Conservation (phyloP, 768 basidiomycete genomes). For the Trichaptum fuscoviolaceum region DNA sequence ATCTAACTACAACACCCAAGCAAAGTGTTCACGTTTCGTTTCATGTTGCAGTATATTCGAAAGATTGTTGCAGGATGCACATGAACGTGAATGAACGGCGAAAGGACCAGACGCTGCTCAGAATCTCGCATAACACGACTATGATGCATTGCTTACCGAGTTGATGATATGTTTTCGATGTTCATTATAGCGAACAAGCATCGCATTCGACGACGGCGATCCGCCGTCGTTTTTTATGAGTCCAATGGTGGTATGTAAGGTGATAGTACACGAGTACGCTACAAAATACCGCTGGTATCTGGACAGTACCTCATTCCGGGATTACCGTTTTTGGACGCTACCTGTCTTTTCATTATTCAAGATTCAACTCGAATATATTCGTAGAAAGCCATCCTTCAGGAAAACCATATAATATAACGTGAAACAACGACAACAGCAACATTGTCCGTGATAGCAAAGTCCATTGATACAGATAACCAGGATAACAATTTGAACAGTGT, state of each 20-base stretch:
- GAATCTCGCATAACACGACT: conserved; percentile 11
- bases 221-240: background rate
- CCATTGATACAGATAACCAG: background rate
- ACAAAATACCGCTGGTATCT: background rate
- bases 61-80: background rate
- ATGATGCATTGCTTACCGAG: conserved; percentile 41
- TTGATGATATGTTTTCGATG: conserved; percentile 68
- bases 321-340: background rate
- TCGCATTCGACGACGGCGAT: conserved; percentile 15
- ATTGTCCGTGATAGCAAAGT: background rate
- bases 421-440: background rate
- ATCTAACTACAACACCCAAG: conserved; percentile 47
- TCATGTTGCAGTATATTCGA: background rate
- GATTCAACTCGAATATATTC: background rate
- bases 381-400: no score
- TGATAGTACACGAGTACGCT: background rate
- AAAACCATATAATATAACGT: background rate
- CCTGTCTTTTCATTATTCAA: background rate
- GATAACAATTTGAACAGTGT: background rate
- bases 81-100: background rate
- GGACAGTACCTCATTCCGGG: background rate
- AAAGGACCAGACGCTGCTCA: background rate
- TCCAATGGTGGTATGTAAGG: background rate
- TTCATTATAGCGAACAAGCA: conserved; percentile 37
- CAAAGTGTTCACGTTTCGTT: background rate